A percentile compares a stretch with the other conserved stretches of the same genome.
phyloP scores from a whole-genome alignment of 257 asterid genomes.

The Ilex aquifolium region DNA sequence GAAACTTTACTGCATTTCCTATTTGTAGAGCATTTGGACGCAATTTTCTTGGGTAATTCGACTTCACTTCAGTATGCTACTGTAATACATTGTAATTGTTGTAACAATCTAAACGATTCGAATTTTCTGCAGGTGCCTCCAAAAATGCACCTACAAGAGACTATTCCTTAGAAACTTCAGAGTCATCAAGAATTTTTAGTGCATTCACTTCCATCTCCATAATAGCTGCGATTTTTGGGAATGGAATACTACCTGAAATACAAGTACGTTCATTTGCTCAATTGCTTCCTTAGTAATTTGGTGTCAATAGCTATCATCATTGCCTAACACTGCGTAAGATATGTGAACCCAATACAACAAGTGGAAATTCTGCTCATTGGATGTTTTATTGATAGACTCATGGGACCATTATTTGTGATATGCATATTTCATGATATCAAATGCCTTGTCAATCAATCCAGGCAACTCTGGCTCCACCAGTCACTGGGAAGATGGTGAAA shows the following conservation, averaged over 20 bases:
- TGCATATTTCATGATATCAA: background rate
- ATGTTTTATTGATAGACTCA: background rate
- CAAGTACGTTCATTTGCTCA: constrained; percentile 38
- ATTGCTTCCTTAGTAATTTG: background rate
- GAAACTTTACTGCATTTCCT: too few relatives aligned
- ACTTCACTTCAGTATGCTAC: too few relatives aligned
- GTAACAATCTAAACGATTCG: too few relatives aligned
- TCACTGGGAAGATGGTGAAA: constrained; percentile 89
- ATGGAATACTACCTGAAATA: constrained; percentile 93
- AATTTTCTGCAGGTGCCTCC: constrained; percentile 42
- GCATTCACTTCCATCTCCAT: constrained; percentile 90
- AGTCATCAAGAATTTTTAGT: constrained; percentile 51
- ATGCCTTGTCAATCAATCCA: constrained; percentile 18
- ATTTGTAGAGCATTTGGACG: too few relatives aligned
- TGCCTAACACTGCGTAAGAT: background rate
- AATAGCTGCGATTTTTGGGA: constrained; percentile 92
- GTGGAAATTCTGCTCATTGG: background rate
- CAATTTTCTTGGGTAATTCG: too few relatives aligned
- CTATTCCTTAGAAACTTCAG: constrained; percentile 64
- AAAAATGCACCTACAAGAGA: constrained; percentile 68
- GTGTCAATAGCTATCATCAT: too few relatives aligned
- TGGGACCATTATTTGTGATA: too few relatives aligned
- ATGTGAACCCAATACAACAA: background rate
- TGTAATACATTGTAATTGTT: too few relatives aligned
- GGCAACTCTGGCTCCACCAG: constrained; percentile 99